Conservation (phyloP, 2,329 filamentous ascomycete genomes). For the Colletotrichum sp. region DNA sequence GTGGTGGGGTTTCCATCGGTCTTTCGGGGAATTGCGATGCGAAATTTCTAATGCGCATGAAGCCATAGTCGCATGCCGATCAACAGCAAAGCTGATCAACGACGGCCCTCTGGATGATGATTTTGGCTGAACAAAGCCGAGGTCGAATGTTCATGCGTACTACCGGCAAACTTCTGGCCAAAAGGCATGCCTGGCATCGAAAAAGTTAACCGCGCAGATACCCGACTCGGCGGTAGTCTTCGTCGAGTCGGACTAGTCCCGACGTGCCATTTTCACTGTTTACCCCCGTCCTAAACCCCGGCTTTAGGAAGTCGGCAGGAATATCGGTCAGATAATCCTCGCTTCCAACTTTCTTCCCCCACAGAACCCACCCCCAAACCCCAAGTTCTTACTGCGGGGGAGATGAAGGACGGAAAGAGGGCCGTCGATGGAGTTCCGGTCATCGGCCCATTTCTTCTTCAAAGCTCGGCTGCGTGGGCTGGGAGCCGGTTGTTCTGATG, state of each 20-base stretch:
- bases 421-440: not conserved
- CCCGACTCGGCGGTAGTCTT: rapidly evolving
- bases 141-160: not conserved
- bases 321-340: not conserved
- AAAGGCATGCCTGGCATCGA: too few species aligned
- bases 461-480: not conserved
- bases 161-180: too few species aligned
- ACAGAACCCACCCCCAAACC: not conserved
- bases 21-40: too few species aligned
- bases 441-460: not conserved
- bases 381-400: not conserved
- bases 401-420: not conserved
- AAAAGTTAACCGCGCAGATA: not conserved
- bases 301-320: not conserved
- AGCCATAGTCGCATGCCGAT: too few species aligned
- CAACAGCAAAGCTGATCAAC: too few species aligned
- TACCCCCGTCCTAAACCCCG: not conserved
- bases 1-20: too few species aligned
- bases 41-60: too few species aligned
- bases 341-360: not conserved
- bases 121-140: rapidly evolving
- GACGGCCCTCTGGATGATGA: not conserved
- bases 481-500: not conserved
- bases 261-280: not conserved
- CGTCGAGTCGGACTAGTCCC: not conserved